Evolutionary conservation across 2,329 filamentous ascomycete species (phyloP).

Genomic region (Claviceps cyperi): DNA sequence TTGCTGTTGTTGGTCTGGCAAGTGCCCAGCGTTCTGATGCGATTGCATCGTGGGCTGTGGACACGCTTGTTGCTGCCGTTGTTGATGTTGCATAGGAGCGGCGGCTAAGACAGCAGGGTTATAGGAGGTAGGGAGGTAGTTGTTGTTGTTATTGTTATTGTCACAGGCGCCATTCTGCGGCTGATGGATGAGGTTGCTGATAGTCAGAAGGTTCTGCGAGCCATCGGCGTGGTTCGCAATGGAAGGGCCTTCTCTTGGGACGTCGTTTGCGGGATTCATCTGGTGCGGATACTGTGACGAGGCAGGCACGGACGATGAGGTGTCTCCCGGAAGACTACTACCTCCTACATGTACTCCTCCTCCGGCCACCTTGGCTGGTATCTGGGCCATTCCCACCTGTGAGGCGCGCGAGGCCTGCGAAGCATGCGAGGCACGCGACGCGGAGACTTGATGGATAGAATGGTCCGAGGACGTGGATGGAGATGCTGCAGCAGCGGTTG

Average conservation of each 20-base stretch:
- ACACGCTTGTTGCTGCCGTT: conserved; percentile 21
- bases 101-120: conserved; percentile 14
- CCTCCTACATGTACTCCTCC: too few species aligned
- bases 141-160: conserved; percentile 5
- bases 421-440: not conserved
- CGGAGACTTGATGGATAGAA: conserved; percentile 15
- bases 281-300: conserved; percentile 8
- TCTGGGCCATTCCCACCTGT: conserved; percentile 6
- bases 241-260: conserved; percentile 11
- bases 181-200: conserved; percentile 67
- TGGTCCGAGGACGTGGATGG: conserved; percentile 33
- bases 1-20: conserved; percentile 15
- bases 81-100: conserved; percentile 23
- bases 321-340: not conserved
- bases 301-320: conserved; percentile 7
- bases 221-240: conserved; percentile 17
- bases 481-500: conserved; percentile 20
- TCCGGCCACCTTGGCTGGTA: too few species aligned
- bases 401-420: not conserved
- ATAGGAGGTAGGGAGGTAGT: conserved; percentile 13
- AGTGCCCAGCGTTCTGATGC: conserved; percentile 6
- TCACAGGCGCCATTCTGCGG: conserved; percentile 28
- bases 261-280: conserved; percentile 13
- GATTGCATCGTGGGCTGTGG: conserved; percentile 16
- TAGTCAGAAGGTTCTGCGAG: conserved; percentile 61